Base-by-base conservation (phyloP, 441 rosid species). In the Raphanus hybrid region DNA sequence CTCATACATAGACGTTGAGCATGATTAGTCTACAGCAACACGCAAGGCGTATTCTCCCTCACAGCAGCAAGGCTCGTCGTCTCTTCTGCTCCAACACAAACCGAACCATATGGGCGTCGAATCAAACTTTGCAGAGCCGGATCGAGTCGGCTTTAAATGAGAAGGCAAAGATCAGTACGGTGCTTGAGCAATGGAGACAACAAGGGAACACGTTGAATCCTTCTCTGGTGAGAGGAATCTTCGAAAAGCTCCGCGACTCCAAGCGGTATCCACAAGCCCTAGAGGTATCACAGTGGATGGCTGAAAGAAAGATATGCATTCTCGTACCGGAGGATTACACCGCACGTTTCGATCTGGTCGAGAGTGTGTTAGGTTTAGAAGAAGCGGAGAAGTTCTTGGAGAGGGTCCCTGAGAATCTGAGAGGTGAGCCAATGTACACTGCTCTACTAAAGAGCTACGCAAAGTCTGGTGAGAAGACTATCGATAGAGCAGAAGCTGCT, bases 261-360 rank as follows among this genome's bases (percentile, higher is more conserved):
- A 2, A 71, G 4, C 2, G 12, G 2, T 71, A 8, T 60, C 29
- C 11, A 0, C 10, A 71, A 26, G 75, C 66, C 67, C 67, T 71
- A 41, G 59, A 41, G 14, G 67, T 71, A 27, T 71, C 75, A 60
- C 3, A 60, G 27, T 71, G 67, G 75, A 71, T 71, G 67, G 5
- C 11, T 1, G 20, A 41, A 27, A 5, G 34, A 14, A 60, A 60
- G 16, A 41, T 71, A 39, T 71, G 59, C 37, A 71, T 7, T 43
- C 58, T 23, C 67, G 3, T 26, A 8, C 37, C 41, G 3, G 43
- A 71, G 26, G 75, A 71, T 27, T 27, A 37, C 15, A 14, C 57
- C 26, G 5, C 66, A 41, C 41, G 75, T 0, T 71, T 71, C 43
- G 16, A 71, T 41, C 67, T 71, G 27, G 15, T 60, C 5, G 43